phyloP scores from a whole-genome alignment of 31 red algal species.

The Porphyra umbilicalis region DNA sequence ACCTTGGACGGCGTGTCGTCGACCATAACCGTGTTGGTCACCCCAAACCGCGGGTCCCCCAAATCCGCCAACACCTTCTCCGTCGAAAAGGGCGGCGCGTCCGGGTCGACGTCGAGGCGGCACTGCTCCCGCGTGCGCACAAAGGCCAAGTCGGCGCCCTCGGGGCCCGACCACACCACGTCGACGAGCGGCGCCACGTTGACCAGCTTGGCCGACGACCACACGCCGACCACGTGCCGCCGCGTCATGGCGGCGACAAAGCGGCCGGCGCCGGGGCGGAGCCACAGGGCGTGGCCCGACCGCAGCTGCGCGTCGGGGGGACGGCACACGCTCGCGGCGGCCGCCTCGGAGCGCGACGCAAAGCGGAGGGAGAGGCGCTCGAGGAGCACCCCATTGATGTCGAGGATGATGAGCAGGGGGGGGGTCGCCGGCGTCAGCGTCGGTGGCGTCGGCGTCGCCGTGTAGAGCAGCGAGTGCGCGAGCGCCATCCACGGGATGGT shows the following conservation, averaged over 20 bases:
- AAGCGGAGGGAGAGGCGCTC: slow-evolving; percentile 6
- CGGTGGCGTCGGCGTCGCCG: background rate
- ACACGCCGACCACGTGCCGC: slow-evolving; percentile 36
- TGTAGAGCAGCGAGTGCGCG: background rate
- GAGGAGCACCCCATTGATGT: slow-evolving; percentile 54
- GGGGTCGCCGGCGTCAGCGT: background rate
- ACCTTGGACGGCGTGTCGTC: slow-evolving; percentile 56
- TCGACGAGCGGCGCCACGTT: background rate
- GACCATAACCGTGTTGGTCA: slow-evolving; percentile 43
- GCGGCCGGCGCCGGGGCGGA: slow-evolving; percentile 20
- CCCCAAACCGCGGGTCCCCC: slow-evolving; percentile 5
- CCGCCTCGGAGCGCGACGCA: background rate
- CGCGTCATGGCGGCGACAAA: slow-evolving; percentile 13
- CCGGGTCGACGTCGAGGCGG: slow-evolving; percentile 8
- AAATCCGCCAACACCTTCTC: slow-evolving; percentile 42
- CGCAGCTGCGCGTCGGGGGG: slow-evolving; percentile 13
- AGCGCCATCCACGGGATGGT: slow-evolving; percentile 1
- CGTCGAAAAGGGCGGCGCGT: slow-evolving; percentile 19
- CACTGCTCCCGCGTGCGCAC: background rate
- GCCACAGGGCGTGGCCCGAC: slow-evolving; percentile 18
- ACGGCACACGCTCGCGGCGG: background rate
- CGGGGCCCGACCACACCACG: background rate
- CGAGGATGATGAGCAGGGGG: slow-evolving; percentile 31
- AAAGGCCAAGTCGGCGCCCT: background rate
- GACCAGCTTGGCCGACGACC: slow-evolving; percentile 16